Evolutionary conservation across 306 rosid species (phyloP), one percentile per base, ranked within the genome.

Genomic region (Vicia faba): DNA sequence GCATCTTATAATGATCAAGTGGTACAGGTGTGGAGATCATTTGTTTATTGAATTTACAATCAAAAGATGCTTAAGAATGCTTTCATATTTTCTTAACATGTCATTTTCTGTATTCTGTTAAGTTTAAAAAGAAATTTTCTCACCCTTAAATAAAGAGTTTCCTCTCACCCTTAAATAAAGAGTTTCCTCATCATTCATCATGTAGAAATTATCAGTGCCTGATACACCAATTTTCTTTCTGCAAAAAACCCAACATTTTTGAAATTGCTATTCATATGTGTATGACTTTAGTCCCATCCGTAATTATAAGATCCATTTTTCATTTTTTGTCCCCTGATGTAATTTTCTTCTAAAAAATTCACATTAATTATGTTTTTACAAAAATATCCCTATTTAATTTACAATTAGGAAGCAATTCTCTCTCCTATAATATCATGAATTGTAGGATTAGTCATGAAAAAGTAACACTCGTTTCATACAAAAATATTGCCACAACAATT

Each of bases 21-120:
- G 60, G 95, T 89, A 51, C 95, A 83, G 96, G 98, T 92, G 50
- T 2, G 83, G 9, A 55, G 11, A 66, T 66, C 58, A 56, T 23
- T 49, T 35, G 7, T 68, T 48, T 18, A 49, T 72, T 71, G 45
- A 14, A 13, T 75, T 79, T 44, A 16, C 61, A 61, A 62, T 51
- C 68, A 80, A 61, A 48, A 29, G 58, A 69, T 79, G 48, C 25
- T 40, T 53, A 57, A 53, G 41, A 60, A 64, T 48, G 15, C 43
- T 29, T 48, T 59, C 60, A 33, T 38, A 39, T 72, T 72, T 40
- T 66, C 18, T 46, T 31, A 38, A 51, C 43, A 15, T 41, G 5
- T 4, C 26, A 51, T 78, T 62, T 61, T 73, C 36, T 44, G 38
- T 62, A 7, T 45, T 54, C 49, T 63, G 36, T 29, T 10, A 51